Conservation (phyloP, 768 basidiomycete genomes). For the Naganishia onofrii region DNA sequence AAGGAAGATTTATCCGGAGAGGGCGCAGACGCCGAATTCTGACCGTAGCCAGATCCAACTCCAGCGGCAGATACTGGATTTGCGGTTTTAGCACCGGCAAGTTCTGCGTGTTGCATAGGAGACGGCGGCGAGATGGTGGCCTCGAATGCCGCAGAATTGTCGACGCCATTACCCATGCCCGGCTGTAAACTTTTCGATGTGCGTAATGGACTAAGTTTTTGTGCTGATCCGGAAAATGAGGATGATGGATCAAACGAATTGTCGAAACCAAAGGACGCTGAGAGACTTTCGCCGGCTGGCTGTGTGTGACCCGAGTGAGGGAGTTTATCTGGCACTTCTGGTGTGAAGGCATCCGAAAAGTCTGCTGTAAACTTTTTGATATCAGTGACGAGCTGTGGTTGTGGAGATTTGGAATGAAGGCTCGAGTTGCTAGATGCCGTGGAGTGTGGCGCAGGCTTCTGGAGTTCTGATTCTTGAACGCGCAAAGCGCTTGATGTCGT, state of each 20-base stretch:
- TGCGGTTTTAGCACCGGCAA: slow-evolving; percentile 61
- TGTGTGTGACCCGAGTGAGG: background rate
- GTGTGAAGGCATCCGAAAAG: slow-evolving; percentile 25
- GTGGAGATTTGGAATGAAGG: background rate
- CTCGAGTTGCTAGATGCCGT: background rate
- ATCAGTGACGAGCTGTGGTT: slow-evolving; percentile 24
- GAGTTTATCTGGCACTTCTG: background rate
- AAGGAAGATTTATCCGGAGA: slow-evolving; percentile 41
- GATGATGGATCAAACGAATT: slow-evolving; percentile 31
- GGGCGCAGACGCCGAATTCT: background rate
- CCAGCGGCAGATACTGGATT: background rate
- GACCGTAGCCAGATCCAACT: background rate
- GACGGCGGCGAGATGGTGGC: slow-evolving; percentile 17
- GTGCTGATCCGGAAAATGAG: background rate
- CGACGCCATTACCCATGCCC: slow-evolving; percentile 8
- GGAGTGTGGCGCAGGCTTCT: background rate
- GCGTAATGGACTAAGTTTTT: slow-evolving; percentile 3
- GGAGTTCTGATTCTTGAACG: slow-evolving; percentile 3
- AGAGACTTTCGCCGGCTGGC: background rate
- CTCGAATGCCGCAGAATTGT: slow-evolving; percentile 12
- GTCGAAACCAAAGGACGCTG: slow-evolving; percentile 34
- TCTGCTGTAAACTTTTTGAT: slow-evolving; percentile 28
- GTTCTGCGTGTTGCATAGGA: slow-evolving; percentile 50
- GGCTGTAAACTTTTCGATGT: slow-evolving; percentile 18
- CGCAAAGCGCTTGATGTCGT: slow-evolving; percentile 7